These are phyloP conservation scores for Xerocomellus dryophilus DNA, from an alignment of 768 basidiomycete genomes.

Conservation along the genomic window DNA sequence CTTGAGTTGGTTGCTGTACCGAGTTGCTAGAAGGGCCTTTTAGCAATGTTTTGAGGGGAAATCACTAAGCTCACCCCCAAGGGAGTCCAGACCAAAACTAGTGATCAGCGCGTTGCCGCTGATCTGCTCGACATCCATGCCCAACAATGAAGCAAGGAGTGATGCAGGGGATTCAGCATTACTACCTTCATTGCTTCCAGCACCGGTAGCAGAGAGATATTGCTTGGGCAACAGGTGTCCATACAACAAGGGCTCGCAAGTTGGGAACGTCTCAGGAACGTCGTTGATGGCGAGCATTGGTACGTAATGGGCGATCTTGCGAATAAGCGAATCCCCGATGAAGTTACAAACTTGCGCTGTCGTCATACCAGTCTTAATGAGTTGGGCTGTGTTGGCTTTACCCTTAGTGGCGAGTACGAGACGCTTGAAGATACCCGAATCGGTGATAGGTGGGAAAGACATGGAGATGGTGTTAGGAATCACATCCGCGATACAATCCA, in stretches of 20 bases:
- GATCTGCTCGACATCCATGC: slow-evolving; percentile 29
- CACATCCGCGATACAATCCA: slow-evolving; percentile 31
- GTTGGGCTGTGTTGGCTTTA: slow-evolving; percentile 28
- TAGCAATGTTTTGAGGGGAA: not conserved
- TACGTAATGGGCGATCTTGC: slow-evolving; percentile 31
- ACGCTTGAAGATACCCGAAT: slow-evolving; percentile 35
- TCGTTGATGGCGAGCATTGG: slow-evolving; percentile 28
- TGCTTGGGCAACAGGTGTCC: slow-evolving; percentile 22
- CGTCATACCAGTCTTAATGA: slow-evolving; percentile 33
- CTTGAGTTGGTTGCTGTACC: slow-evolving; percentile 31
- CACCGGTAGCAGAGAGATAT: slow-evolving; percentile 17
- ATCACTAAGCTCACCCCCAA: slow-evolving; percentile 20
- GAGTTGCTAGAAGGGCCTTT: slow-evolving; percentile 19
- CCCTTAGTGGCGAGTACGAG: slow-evolving; percentile 28
- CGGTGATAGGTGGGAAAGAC: slow-evolving; percentile 34
- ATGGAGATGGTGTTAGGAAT: slow-evolving; percentile 34
- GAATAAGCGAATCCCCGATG: slow-evolving; percentile 30
- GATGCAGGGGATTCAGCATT: slow-evolving; percentile 24
- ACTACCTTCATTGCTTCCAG: slow-evolving; percentile 10
- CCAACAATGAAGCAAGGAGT: slow-evolving; percentile 22
- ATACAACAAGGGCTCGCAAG: slow-evolving; percentile 29
- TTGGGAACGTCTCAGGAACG: slow-evolving; percentile 23
- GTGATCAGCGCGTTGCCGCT: slow-evolving; percentile 31
- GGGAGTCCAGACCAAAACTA: slow-evolving; percentile 25
- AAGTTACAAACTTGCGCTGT: slow-evolving; percentile 33